Base-by-base conservation (phyloP, 257 asterid genomes). In the Petunia axillaris region DNA sequence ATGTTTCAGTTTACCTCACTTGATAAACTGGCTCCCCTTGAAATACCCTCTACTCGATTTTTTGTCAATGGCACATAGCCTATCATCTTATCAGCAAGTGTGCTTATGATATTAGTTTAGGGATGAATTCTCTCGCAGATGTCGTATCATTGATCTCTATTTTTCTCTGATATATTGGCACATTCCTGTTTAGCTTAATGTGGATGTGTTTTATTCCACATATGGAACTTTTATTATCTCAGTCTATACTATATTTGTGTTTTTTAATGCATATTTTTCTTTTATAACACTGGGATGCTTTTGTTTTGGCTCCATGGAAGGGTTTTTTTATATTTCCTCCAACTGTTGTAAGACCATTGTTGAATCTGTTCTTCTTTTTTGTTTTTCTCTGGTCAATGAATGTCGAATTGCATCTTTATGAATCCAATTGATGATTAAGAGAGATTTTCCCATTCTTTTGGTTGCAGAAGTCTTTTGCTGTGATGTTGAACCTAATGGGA, bases 401-500 rank as follows among this genome's bases (percentile, higher is more conserved):
- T 48, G 16, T 71, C 62, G 14, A 71, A 71, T 43, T 75, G 64
- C 38, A 63, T 65, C 57, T 64, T 6, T 16, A 6, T 81, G 70
- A 54, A 25, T 52, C 35, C 58, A 25, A 8, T 65, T 25, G 58
- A 15, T 83, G 36, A 68, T 60, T 43, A 77, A 13, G 55, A 13
- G 55, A n/a, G 64, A 2, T 82, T 3, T 14, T 63, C 65, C 55
- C 9, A 16, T 85, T 36, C 13, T 37, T 81, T 76, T 71, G 77
- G 59, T 82, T 78, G 57, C 88, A 88, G 90, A 79, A 73, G 60
- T 77, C 75, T 85, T 88, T 67, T 53, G 76, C 25, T 88, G 86
- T 76, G 87, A 88, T 60, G 79, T 85, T 75, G 86, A 83, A 80
- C 89, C 87, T 64, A 79, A 76, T 66, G 91, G 91, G 66, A 74